Conservation (phyloP, 2,329 filamentous ascomycete species). For the Cryphonectria japonica region DNA sequence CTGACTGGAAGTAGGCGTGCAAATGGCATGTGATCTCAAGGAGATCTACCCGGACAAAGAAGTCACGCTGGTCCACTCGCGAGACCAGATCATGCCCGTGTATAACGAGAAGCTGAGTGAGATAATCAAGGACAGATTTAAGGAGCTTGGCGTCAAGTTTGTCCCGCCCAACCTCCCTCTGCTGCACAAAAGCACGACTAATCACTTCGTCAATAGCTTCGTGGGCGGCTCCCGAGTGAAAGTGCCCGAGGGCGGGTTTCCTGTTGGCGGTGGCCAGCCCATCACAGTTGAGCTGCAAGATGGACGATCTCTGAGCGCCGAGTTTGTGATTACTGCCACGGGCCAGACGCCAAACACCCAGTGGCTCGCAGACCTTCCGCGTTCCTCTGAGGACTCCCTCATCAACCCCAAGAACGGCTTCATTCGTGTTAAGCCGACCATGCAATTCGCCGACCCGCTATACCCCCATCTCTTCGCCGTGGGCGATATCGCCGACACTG, state of each 20-base stretch:
- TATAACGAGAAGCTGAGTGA: conserved; percentile 47
- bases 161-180: conserved; percentile 2
- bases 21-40: conserved; percentile 54
- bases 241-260: conserved; percentile 36
- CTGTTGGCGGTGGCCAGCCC: conserved; percentile 27
- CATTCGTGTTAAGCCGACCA: conserved; percentile 48
- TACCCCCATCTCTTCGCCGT: conserved; percentile 53
- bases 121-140: conserved; percentile 42
- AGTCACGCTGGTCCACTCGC: conserved; percentile 52
- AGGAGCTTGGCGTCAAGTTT: conserved; percentile 43
- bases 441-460: conserved; percentile 47
- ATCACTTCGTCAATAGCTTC: conserved; percentile 33
- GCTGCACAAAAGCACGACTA: conserved; percentile 26
- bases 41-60: conserved; percentile 49
- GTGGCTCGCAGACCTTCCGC: conserved; percentile 40
- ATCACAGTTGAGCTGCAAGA: conserved; percentile 39
- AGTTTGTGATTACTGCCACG: conserved; percentile 51
- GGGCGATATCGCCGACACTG: conserved; percentile 55
- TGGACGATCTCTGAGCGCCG: conserved; percentile 40
- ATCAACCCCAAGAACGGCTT: conserved; percentile 39
- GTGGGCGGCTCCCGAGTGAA: conserved; percentile 36
- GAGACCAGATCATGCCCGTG: conserved; percentile 46
- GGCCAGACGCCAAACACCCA: conserved; percentile 53
- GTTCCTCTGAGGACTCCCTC: conserved; percentile 30
- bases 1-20: conserved; percentile 36